Evolutionary conservation across 495 filamentous ascomycete species (phyloP).

Genomic region (Penicillium manginii): DNA sequence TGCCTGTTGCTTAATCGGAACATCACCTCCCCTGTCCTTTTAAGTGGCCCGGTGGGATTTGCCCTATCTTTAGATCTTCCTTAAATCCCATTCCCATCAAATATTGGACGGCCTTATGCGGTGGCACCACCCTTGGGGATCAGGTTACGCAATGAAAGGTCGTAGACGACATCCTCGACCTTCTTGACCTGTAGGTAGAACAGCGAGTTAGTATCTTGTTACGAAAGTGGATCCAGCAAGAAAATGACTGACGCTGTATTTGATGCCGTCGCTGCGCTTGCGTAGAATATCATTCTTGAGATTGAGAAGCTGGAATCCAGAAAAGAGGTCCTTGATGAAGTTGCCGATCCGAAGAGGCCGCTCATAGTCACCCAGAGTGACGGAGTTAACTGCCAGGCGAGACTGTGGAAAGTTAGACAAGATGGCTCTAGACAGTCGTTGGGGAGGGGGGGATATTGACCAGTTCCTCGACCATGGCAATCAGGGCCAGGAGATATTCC

Average conservation of each 20-base stretch:
- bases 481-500: conserved; percentile 89
- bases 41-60: neutral
- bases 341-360: conserved; percentile 82
- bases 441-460: conserved; percentile 36
- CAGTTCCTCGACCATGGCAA: conserved; percentile 87
- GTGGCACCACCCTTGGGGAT: conserved; percentile 53
- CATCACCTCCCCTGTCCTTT: neutral
- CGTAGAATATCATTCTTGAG: conserved; percentile 93
- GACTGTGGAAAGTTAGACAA: conserved; percentile 45
- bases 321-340: conserved; percentile 94
- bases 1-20: neutral
- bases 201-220: conserved; percentile 7
- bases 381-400: conserved; percentile 91
- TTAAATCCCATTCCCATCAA: neutral
- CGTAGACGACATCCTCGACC: conserved; percentile 97
- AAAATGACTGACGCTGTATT: conserved; percentile 73
- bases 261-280: conserved; percentile 87
- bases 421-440: neutral
- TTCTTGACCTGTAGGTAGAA: conserved; percentile 72
- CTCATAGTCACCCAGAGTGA: conserved; percentile 86
- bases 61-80: neutral
- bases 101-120: conserved; percentile 1
- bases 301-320: conserved; percentile 95
- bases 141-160: conserved; percentile 83
- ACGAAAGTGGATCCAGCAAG: neutral